Evolutionary conservation across 768 basidiomycete genomes (phyloP).

Genomic region (Termitomyces sp.): DNA sequence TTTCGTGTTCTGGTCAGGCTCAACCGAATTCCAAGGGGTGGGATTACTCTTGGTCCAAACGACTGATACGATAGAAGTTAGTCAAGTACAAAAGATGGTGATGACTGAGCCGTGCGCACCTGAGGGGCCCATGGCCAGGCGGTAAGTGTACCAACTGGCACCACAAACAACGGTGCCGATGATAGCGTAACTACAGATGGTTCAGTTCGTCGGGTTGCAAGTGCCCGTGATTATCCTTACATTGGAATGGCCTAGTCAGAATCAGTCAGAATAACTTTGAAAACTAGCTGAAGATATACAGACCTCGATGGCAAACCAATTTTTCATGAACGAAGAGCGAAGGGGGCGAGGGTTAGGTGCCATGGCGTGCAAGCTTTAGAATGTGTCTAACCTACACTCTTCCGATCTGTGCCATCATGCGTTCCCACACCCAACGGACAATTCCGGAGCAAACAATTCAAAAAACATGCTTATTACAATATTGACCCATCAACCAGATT

Average conservation of each 20-base stretch:
- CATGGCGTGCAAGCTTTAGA: constrained; percentile 5
- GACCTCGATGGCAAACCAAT: constrained; percentile 76
- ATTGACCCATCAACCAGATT: too few relatives aligned
- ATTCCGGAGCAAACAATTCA: constrained; percentile 22
- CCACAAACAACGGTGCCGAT: constrained; percentile 48
- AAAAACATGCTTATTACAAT: too few relatives aligned
- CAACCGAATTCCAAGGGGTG: constrained; percentile 82
- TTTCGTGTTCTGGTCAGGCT: constrained; percentile 72
- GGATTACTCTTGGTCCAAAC: constrained; percentile 69
- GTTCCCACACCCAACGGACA: constrained; percentile 29
- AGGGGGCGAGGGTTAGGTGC: constrained; percentile 17
- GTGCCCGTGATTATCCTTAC: constrained; percentile 23
- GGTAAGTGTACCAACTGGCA: constrained; percentile 61
- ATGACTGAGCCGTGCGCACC: constrained; percentile 29
- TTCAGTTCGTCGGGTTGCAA: constrained; percentile 8
- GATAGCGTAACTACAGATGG: constrained; percentile 37
- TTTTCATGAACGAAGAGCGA: constrained; percentile 44
- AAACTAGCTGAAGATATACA: constrained; percentile 14
- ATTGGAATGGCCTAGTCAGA: constrained; percentile 42
- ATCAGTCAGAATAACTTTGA: background rate
- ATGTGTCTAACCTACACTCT: constrained; percentile 1
- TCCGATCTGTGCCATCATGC: constrained; percentile 1
- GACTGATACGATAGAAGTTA: constrained; percentile 23
- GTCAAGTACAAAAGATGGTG: background rate
- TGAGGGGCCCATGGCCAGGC: constrained; percentile 54